Base-by-base conservation (phyloP, 148 eudicot genomes). In the Fagopyrum tataricum region DNA sequence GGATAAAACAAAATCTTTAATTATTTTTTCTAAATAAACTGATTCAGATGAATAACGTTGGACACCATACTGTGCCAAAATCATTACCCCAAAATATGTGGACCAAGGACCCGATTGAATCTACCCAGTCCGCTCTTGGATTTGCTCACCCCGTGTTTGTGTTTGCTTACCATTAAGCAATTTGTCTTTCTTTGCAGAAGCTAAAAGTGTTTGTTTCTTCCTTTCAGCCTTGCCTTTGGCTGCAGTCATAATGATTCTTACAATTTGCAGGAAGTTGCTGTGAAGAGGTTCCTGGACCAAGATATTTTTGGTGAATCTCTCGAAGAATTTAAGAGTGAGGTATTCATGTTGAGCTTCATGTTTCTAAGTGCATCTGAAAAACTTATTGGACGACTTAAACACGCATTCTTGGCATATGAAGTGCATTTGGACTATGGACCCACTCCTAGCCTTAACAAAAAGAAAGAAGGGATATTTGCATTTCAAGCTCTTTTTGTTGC, bases 241-340 rank as follows among this genome's bases (percentile, higher is more conserved):
- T 2, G 53, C 15, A 48, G 15, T 48, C 14, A 13, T 48, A 48
- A 12, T 51, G 39, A 59, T 21, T 59, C 31, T 59, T 17, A 26
- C 12, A 59, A 59, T 76, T 14, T 83, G 56, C 84, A 93, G 97
- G 98, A 89, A 85, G 98, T 93, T 78, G 98, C 97, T 85, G 89
- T 93, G 7, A 93, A 93, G 85, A 89, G 82, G 82, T 93, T 93
- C 76, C 82, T 93, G 43, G 93, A 91, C 82, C 97, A 93, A 86
- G 90, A 79, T 76, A 76, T 91, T 44, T 81, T 81, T 70, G 89
- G 86, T 62, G 92, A 85, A 73, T 80, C 91, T 37, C 92, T 93
- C 51, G 97, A 87, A 76, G 97, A 91, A 79, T 89, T 93, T 77
- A 83, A 48, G 84, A 87, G 93, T 76, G 98, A 93, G 92, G 98